Evolutionary conservation across 805 yeast species (phyloP).

Genomic region (Teunomyces barrocoloradensis): DNA sequence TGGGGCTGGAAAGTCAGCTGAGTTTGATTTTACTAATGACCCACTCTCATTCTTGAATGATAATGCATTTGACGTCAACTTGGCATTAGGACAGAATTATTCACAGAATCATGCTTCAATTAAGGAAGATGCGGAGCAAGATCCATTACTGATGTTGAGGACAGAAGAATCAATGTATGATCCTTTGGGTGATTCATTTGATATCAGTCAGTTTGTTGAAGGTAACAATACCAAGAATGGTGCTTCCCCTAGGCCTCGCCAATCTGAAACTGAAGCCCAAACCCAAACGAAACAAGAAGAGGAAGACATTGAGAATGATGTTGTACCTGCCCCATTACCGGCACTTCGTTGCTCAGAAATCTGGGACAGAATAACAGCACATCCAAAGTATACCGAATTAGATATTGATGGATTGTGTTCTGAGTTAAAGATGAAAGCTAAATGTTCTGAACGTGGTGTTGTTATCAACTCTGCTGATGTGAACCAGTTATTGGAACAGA

Average conservation of each 20-base stretch:
- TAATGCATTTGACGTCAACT: conserved; percentile 50
- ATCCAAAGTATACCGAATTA: conserved; percentile 88
- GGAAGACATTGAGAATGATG: conserved; percentile 33
- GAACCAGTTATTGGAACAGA: conserved; percentile 45
- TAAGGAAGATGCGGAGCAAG: conserved; percentile 16
- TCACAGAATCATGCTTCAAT: neutral
- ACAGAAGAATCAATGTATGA: conserved; percentile 59
- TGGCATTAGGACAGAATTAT: conserved; percentile 40
- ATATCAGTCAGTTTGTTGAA: conserved; percentile 39
- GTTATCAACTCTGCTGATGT: conserved; percentile 83
- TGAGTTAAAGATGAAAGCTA: conserved; percentile 89
- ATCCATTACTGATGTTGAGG: conserved; percentile 43
- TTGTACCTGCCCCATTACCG: conserved; percentile 68
- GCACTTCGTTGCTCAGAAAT: conserved; percentile 79
- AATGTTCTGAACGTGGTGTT: conserved; percentile 91
- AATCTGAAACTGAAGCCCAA: neutral
- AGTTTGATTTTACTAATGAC: conserved; percentile 21
- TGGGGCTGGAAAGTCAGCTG: conserved; percentile 4
- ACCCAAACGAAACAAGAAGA: conserved; percentile 18
- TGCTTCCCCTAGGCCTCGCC: neutral
- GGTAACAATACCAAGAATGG: conserved; percentile 7
- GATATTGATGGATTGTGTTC: conserved; percentile 92
- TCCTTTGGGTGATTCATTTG: conserved; percentile 43
- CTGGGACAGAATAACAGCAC: conserved; percentile 94
- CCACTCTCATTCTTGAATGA: conserved; percentile 49